These are phyloP conservation scores for Aeschynomene evenia DNA, from an alignment of 306 rosid genomes.

Conservation along the genomic window DNA sequence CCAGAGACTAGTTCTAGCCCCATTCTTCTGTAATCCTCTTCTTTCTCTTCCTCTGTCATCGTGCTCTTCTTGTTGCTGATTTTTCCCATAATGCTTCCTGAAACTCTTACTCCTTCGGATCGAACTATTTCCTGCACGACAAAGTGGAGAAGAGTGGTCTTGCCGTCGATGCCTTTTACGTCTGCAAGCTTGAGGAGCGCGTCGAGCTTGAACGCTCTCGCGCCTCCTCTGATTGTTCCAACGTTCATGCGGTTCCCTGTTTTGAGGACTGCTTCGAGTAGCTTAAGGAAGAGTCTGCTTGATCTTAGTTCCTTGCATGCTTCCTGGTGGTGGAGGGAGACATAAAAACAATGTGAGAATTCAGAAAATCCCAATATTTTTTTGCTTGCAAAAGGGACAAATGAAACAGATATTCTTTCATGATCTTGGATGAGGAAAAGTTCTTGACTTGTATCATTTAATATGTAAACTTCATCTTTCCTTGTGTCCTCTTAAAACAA, in stretches of 20 bases:
- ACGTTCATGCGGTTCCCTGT: constrained; percentile 98
- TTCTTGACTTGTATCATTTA: no score
- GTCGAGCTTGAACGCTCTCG: constrained; percentile 84
- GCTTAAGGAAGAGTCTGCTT: constrained; percentile 86
- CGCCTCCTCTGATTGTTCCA: constrained; percentile 95
- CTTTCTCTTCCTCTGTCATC: constrained; percentile 69
- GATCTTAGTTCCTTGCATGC: constrained; percentile 96
- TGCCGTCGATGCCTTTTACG: constrained; percentile 91
- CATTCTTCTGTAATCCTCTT: constrained; percentile 80
- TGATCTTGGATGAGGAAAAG: no score
- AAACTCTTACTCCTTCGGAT: constrained; percentile 74
- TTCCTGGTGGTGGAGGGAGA: constrained; percentile 50
- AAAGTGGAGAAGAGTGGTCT: constrained; percentile 85
- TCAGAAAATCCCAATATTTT: background rate
- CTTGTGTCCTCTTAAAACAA: no score
- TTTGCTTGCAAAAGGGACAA: background rate
- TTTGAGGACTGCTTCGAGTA: constrained; percentile 89
- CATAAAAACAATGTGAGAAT: background rate
- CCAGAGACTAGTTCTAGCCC: constrained; percentile 89
- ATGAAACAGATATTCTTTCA: background rate
- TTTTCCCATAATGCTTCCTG: constrained; percentile 94
- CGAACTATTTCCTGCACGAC: constrained; percentile 90
- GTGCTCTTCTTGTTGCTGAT: constrained; percentile 58
- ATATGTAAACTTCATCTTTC: no score
- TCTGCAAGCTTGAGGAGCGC: constrained; percentile 90